Base-by-base conservation (phyloP, 768 basidiomycete genomes). In the Pilatotrama ljubarskyi region DNA sequence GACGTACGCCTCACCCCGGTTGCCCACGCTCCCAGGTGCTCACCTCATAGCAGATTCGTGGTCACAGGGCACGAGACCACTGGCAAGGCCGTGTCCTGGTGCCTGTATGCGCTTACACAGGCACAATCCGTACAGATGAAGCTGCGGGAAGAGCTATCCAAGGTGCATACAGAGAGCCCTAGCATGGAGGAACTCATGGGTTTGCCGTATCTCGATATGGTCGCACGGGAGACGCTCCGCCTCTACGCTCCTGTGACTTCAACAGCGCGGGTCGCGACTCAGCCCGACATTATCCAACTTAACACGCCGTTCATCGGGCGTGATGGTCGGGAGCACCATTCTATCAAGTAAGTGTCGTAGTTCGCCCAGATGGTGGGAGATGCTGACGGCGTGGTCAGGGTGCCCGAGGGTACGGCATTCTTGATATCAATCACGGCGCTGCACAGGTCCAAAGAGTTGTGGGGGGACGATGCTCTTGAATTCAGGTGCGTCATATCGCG, bases 131-230 rank as follows among this genome's bases (percentile, higher is more conserved):
- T 74, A 24, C 80, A 80, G 66, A 41, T 68, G 14, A 70, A 71
- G 36, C 72, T 82, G 0, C 76, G 77, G 20, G 69, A 74, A 9
- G 80, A 82, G 62, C 62, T 80, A 9, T 61, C 69, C 22, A 66
- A 73, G 0, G 73, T 86, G 11, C 66, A 76, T 1, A 84, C 82
- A 0, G 64, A 64, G 22, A 61, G 10, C 0, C 88, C 88, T 2
- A 78, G 79, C 3, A 89, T 91, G 85, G 89, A 91, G 35, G 80
- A 85, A 25, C 78, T 92, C 2, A 80, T 82, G 56, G 74, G 79
- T 2, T 75, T 93, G 4, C 80, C 86, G 0, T 90, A 88, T 65
- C 82, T 92, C n/a, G 90, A 90, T 62, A 76, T 75, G 20, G 80
- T 88, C 13, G 76, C 87, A 1, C 79, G 82, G 7, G 88, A 89